A percentile compares a stretch with the other conserved stretches of the same genome.
Evolutionary conservation across 1,284 basidiomycete species (phyloP).

Genomic region (Cryptococcus sp.): DNA sequence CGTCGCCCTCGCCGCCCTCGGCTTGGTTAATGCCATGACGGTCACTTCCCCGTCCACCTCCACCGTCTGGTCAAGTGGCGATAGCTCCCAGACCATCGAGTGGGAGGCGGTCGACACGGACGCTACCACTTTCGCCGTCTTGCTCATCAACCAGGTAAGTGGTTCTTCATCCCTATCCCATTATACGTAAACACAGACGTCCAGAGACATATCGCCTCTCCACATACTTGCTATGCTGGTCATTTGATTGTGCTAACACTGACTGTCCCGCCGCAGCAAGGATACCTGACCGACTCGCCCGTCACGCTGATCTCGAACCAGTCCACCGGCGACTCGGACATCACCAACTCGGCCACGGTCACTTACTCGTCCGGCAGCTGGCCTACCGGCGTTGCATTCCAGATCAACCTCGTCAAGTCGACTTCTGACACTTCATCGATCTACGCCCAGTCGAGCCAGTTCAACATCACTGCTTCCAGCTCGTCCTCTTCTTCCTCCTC

Average conservation of each 20-base stretch:
- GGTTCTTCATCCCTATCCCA: too few species aligned
- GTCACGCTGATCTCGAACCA: conserved; percentile 43
- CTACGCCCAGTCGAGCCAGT: conserved; percentile 60
- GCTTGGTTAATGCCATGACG: conserved; percentile 62
- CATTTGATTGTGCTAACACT: conserved; percentile 5
- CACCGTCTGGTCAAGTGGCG: conserved; percentile 60
- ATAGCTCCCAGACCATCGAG: conserved; percentile 61
- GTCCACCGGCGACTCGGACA: conserved; percentile 35
- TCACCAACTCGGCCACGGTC: conserved; percentile 29
- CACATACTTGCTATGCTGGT: conserved; percentile 9
- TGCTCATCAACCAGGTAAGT: conserved; percentile 67
- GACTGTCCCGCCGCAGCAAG: conserved; percentile 22
- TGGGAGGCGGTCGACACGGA: conserved; percentile 71
- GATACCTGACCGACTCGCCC: conserved; percentile 41
- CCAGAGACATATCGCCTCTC: too few species aligned
- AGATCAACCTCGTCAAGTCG: conserved; percentile 67
- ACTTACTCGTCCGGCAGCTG: conserved; percentile 39
- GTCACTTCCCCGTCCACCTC: conserved; percentile 61
- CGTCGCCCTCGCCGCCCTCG: conserved; percentile 47
- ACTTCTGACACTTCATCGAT: conserved; percentile 53
- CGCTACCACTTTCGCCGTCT: conserved; percentile 64
- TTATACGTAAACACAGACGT: too few species aligned
- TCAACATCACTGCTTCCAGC: conserved; percentile 56
- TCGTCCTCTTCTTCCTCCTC: conserved; percentile 33
- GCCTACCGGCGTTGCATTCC: conserved; percentile 54